A percentile compares a stretch with the other conserved stretches of the same genome.
These are phyloP conservation scores for Cyberlindnera mrakii DNA, from an alignment of 805 yeast species.

Conservation along the genomic window DNA sequence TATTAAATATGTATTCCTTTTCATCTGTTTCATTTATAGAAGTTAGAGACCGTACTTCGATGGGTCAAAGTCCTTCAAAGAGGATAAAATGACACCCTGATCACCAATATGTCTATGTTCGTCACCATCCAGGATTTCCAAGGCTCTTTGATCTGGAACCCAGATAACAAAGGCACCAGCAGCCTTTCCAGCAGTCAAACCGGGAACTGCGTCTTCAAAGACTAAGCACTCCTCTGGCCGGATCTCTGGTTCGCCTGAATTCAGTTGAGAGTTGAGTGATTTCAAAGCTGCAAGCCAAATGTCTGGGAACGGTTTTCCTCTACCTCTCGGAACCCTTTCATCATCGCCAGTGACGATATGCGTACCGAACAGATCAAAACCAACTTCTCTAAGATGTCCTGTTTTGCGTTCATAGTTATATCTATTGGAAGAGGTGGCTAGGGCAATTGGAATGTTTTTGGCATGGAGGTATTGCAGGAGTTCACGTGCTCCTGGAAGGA, in stretches of 20 bases:
- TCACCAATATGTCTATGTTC: conserved; percentile 45
- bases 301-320: conserved; percentile 92
- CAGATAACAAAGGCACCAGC: conserved; percentile 87
- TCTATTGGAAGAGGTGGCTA: conserved; percentile 79
- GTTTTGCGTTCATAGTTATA: conserved; percentile 69
- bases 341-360: conserved; percentile 89
- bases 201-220: conserved; percentile 95
- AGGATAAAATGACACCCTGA: conserved; percentile 49
- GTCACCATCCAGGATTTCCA: conserved; percentile 44
- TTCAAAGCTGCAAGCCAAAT: conserved; percentile 82
- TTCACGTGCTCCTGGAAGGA: conserved; percentile 83
- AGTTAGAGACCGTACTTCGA: conserved; percentile 37
- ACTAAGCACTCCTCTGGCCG: conserved; percentile 75
- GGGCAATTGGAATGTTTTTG: conserved; percentile 67
- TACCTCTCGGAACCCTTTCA: conserved; percentile 69
- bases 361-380: conserved; percentile 56
- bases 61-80: conserved; percentile 49
- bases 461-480: conserved; percentile 48
- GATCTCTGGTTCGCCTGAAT: conserved; percentile 37
- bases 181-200: conserved; percentile 76
- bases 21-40: not conserved
- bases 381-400: conserved; percentile 47
- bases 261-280: conserved; percentile 53
- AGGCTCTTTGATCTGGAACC: conserved; percentile 84
- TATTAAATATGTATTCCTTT: not conserved